These are phyloP conservation scores for Inonotus obliquus DNA, from an alignment of 1,284 basidiomycete species.

Conservation along the genomic window DNA sequence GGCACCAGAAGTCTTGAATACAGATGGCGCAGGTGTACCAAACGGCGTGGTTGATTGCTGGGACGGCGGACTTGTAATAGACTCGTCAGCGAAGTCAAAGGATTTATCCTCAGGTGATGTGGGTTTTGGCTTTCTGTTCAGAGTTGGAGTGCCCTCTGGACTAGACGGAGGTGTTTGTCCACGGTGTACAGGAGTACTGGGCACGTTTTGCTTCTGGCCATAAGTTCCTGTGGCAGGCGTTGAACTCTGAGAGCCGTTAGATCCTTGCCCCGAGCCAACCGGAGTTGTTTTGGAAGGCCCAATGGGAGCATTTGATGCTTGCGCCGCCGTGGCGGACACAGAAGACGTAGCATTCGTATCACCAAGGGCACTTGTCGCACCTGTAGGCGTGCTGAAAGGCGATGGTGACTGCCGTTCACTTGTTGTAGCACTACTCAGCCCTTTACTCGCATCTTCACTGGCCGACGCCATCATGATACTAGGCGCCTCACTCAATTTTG, in stretches of 20 bases:
- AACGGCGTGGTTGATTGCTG: conserved; percentile 7
- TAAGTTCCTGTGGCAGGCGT: neutral
- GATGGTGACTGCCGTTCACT: neutral
- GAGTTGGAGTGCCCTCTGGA: conserved; percentile 15
- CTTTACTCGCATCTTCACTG: conserved; percentile 1
- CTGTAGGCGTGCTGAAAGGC: neutral
- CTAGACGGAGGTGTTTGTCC: conserved; percentile 13
- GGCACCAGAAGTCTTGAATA: conserved; percentile 2
- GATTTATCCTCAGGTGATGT: conserved; percentile 1
- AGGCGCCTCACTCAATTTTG: conserved; percentile 14
- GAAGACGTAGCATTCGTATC: conserved; percentile 2
- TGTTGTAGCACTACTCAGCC: neutral
- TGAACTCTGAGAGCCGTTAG: conserved; percentile 2
- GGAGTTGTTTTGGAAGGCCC: neutral
- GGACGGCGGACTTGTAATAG: neutral
- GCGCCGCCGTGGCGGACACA: neutral
- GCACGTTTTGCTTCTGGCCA: neutral
- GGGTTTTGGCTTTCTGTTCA: neutral
- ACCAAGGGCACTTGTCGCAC: conserved; percentile 3
- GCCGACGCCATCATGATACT: conserved; percentile 11
- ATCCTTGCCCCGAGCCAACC: neutral
- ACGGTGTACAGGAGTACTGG: conserved; percentile 8
- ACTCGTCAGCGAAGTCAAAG: neutral
- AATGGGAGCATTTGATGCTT: neutral
- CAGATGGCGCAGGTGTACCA: conserved; percentile 6